Conservation (phyloP, 176 grass and related monocot species). For the Ensete glaucum region DNA sequence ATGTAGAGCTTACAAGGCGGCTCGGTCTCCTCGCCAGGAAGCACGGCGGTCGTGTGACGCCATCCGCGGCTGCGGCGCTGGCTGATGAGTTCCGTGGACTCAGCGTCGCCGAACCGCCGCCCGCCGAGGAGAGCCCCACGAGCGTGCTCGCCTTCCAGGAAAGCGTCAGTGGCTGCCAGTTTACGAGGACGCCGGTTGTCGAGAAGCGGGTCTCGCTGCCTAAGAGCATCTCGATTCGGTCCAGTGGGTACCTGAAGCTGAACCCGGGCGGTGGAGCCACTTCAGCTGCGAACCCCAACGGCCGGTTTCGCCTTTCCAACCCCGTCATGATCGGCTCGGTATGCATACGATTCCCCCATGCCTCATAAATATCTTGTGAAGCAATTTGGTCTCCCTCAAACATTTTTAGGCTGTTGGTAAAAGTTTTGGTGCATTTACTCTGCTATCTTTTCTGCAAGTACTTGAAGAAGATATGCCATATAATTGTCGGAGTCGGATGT, state of each 20-base stretch:
- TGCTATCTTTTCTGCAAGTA: no score
- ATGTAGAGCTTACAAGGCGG: constrained; percentile 50
- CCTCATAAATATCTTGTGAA: neutral
- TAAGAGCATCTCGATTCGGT: constrained; percentile 92
- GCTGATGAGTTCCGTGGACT: constrained; percentile 55
- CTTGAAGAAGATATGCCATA: no score
- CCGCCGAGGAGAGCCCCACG: constrained; percentile 29
- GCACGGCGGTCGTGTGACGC: constrained; percentile 11
- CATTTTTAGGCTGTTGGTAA: no score
- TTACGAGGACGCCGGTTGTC: neutral
- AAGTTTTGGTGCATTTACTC: no score
- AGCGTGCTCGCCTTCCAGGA: constrained; percentile 20
- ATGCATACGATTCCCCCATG: constrained; percentile 18
- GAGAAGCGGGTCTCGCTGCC: constrained; percentile 50
- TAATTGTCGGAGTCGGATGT: no score
- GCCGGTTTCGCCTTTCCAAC: constrained; percentile 27
- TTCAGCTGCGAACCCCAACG: constrained; percentile 11
- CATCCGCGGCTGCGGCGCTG: constrained; percentile 15
- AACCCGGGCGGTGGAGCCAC: constrained; percentile 22
- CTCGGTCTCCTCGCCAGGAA: constrained; percentile 43
- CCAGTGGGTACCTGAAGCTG: constrained; percentile 69
- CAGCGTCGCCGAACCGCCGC: constrained; percentile 28
- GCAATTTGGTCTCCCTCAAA: no score
- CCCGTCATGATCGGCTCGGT: constrained; percentile 31
- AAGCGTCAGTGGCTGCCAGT: neutral